Base-by-base conservation (phyloP, 306 rosid genomes). In the Trifolium fragiferum region DNA sequence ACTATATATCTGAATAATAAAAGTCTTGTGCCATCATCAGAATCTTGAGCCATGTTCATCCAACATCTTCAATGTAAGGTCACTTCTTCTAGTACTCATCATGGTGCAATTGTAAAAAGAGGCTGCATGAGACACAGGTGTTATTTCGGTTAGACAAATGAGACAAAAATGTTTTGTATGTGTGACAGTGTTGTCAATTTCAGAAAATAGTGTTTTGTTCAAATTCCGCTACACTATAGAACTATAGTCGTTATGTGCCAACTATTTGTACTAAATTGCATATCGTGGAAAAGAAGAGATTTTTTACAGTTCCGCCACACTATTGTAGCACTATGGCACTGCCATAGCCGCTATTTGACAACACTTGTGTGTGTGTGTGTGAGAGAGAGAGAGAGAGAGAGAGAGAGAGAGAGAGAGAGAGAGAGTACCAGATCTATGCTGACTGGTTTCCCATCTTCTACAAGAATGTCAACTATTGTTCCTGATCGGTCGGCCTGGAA, bases 401-500 rank as follows among this genome's bases (percentile, higher is more conserved):
- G 47, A 10, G 47, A 3, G 47, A 12, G 76, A 15, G 43, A 15
- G 73, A 44, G 59, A 20, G 76, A 66, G 57, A 18, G 80, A 53
- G 79, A 25, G 51, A 27, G 25, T 87, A 93, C 97, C 94, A 7
- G 75, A 81, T 87, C 98, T 37, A 91, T 21, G 46, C 98, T 93
- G 72, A 93, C 98, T 78, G 96, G 83, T 79, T 91, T 91, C 14
- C 79, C 80, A 32, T 93, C 98, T 51, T 91, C 98, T 1, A 15
- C 75, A 30, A 89, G 5, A 49, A 89, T 47, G 85, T 93, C 94
- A 46, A 79, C 8, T 70, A 93, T 2, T 19, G 97, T 93, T 81
- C 98, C 98, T 54, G 97, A 83, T 59, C 83, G 90, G 83, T 91
- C 97, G 79, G 98, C 97, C 98, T 93, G 83, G 21, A 54, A 44